Evolutionary conservation across 2,329 filamentous ascomycete genomes (phyloP).

Genomic region (Monosporascus ibericus): DNA sequence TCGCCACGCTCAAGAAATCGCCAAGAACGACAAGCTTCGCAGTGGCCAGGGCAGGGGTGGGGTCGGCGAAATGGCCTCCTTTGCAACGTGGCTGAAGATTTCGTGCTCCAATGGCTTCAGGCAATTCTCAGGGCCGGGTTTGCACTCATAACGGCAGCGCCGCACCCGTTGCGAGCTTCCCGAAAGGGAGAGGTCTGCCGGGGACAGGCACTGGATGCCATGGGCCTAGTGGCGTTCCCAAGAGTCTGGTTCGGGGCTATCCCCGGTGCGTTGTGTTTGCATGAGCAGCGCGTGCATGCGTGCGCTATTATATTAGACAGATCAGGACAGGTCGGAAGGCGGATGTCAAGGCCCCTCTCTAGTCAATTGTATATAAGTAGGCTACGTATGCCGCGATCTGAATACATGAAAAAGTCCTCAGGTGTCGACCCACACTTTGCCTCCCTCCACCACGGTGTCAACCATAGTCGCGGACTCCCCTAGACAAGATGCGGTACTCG

Average conservation of each 20-base stretch:
- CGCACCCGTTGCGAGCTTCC: constrained; percentile 1
- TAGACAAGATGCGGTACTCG: constrained; percentile 1
- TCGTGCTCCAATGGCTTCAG: neutral
- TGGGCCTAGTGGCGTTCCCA: neutral
- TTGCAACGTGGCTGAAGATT: neutral
- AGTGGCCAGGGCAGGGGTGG: neutral
- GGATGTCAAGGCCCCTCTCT: too few species aligned
- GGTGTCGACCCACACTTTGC: too few species aligned
- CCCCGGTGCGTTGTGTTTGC: neutral
- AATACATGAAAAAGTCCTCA: neutral
- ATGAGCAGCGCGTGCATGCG: neutral
- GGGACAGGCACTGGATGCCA: neutral
- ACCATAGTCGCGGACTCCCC: neutral
- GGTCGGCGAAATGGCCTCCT: neutral
- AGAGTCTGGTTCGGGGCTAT: neutral
- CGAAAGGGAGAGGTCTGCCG: constrained; percentile 1
- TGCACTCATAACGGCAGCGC: too few species aligned
- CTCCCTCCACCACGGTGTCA: too few species aligned
- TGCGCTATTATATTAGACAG: too few species aligned
- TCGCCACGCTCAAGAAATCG: neutral
- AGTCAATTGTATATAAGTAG: neutral
- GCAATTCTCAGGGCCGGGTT: too few species aligned
- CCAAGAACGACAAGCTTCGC: neutral
- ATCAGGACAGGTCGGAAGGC: too few species aligned
- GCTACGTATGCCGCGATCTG: neutral